Evolutionary conservation across 2,329 filamentous ascomycete genomes (phyloP).

Genomic region (Aulographum hederae): DNA sequence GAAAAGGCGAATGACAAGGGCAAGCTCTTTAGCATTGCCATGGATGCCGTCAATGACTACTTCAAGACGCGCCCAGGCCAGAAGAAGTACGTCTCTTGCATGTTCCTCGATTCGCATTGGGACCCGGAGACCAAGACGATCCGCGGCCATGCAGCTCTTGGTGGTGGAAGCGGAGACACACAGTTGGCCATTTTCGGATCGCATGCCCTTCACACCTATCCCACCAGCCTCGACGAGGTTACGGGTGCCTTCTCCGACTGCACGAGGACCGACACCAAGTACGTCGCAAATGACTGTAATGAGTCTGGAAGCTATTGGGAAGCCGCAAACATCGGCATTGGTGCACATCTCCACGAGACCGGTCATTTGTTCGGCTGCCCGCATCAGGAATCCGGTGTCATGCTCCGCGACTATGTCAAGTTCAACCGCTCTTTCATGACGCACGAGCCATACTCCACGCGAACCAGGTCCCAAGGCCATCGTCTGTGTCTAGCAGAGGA

Average conservation of each 20-base stretch:
- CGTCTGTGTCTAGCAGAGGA: conserved; percentile 56
- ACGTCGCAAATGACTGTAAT: conserved; percentile 69
- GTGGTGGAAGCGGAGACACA: conserved; percentile 53
- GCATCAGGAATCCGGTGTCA: conserved; percentile 78
- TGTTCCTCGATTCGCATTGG: conserved; percentile 83
- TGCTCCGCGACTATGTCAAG: conserved; percentile 73
- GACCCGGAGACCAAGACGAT: conserved; percentile 53
- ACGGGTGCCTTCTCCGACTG: conserved; percentile 79
- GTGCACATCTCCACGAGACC: conserved; percentile 78
- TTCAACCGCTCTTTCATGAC: conserved; percentile 70
- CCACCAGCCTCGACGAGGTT: conserved; percentile 74
- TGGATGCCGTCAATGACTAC: conserved; percentile 58
- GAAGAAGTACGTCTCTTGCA: conserved; percentile 70
- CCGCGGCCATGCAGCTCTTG: conserved; percentile 68
- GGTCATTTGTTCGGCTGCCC: conserved; percentile 83
- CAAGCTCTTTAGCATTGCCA: conserved; percentile 59
- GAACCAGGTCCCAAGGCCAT: conserved; percentile 64
- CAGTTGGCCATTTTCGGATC: conserved; percentile 84
- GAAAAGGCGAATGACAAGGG: conserved; percentile 48
- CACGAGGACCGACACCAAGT: conserved; percentile 65
- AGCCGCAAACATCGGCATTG: conserved; percentile 83
- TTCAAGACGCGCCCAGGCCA: conserved; percentile 61
- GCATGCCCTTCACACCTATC: conserved; percentile 81
- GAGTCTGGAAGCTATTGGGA: conserved; percentile 89
- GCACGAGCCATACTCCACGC: conserved; percentile 69